Evolutionary conservation across 352 stramenopile species (phyloP).

Genomic region (Phytophthora vignae): DNA sequence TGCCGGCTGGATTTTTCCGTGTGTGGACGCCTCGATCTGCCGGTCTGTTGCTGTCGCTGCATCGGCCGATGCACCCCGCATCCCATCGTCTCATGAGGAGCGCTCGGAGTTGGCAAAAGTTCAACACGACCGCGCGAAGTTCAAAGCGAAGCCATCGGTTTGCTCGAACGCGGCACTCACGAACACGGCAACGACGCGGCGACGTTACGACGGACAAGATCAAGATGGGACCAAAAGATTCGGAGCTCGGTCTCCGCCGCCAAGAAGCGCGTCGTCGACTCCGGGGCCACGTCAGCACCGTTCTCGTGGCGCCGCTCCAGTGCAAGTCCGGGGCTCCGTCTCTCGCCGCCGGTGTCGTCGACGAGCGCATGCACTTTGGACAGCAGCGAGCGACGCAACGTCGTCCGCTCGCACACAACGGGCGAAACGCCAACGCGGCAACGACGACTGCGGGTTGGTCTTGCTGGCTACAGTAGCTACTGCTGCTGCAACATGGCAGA

Average conservation of each 20-base stretch:
- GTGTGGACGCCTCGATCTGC: background rate
- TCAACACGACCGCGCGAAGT: constrained; percentile 17
- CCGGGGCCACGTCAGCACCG: constrained; percentile 21
- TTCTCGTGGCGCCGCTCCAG: constrained; percentile 16
- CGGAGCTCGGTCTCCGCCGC: background rate
- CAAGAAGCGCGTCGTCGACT: background rate
- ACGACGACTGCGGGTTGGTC: too few relatives aligned
- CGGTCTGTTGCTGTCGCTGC: too few relatives aligned
- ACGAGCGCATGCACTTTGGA: background rate
- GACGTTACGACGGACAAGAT: constrained; percentile 9
- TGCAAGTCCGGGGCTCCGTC: constrained; percentile 31
- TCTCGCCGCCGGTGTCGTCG: constrained; percentile 17
- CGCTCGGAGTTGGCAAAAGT: background rate
- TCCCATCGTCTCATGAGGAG: constrained; percentile 27
- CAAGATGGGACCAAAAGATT: constrained; percentile 24
- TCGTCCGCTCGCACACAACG: constrained; percentile 24
- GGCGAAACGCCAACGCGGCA: background rate
- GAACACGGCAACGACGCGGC: constrained; percentile 9
- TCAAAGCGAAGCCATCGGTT: constrained; percentile 28
- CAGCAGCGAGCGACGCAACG: background rate
- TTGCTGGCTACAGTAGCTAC: background rate
- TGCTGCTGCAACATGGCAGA: too few relatives aligned
- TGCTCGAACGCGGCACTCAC: constrained; percentile 5
- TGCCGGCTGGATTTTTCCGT: constrained; percentile 24
- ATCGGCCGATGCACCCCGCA: too few relatives aligned